These are phyloP conservation scores for Podila clonocystis DNA, from an alignment of 192 early-diverging fungal genomes.

Conservation along the genomic window DNA sequence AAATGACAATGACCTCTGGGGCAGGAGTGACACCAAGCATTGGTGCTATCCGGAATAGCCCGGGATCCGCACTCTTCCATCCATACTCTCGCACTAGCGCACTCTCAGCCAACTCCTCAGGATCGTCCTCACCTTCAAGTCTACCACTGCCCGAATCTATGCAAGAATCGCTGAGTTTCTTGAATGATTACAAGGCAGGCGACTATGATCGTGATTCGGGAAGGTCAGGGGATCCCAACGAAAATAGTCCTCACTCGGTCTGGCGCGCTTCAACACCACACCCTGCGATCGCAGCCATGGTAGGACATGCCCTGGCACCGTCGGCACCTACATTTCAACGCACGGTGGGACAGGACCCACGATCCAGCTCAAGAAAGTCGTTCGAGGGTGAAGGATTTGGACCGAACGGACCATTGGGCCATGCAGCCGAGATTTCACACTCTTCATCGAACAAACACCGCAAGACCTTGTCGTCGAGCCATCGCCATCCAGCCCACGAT, in stretches of 20 bases:
- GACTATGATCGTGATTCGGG: slow-evolving; percentile 13
- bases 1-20: slow-evolving; percentile 29
- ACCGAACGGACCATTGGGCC: background rate
- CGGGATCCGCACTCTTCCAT: slow-evolving; percentile 16
- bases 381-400: slow-evolving; percentile 13
- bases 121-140: slow-evolving; percentile 17
- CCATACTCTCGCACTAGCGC: slow-evolving; percentile 19
- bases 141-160: slow-evolving; percentile 37
- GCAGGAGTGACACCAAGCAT: slow-evolving; percentile 11
- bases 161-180: slow-evolving; percentile 49
- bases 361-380: background rate
- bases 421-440: slow-evolving; percentile 6
- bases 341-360: slow-evolving; percentile 2
- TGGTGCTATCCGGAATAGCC: slow-evolving; percentile 24
- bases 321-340: slow-evolving; percentile 35
- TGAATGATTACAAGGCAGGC: slow-evolving; percentile 37
- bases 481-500: slow-evolving; percentile 46
- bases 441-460: slow-evolving; percentile 8
- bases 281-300: slow-evolving; percentile 49
- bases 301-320: slow-evolving; percentile 33
- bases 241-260: slow-evolving; percentile 14
- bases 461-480: slow-evolving; percentile 21
- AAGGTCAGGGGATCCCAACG: slow-evolving; percentile 1
- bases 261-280: slow-evolving; percentile 44
- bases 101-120: slow-evolving; percentile 15